These are phyloP conservation scores for Talaromyces verruculosus DNA, from an alignment of 2,329 filamentous ascomycete genomes.

Conservation along the genomic window DNA sequence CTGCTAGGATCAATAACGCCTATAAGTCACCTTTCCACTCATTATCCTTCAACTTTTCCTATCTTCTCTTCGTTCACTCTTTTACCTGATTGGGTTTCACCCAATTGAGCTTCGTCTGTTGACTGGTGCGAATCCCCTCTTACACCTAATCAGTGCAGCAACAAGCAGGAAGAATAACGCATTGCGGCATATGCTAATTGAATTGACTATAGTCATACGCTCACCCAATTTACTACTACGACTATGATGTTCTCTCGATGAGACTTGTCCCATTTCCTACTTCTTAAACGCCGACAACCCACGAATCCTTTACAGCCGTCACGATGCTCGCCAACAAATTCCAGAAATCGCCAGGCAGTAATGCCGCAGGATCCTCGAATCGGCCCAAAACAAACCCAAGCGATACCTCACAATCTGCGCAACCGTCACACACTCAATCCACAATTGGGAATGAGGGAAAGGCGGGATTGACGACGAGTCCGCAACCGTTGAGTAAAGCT, in stretches of 20 bases:
- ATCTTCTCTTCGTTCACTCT: not conserved
- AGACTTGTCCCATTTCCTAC: not conserved
- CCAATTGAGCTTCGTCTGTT: not conserved
- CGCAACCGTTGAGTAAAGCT: conserved; percentile 33
- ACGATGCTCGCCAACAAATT: conserved; percentile 12
- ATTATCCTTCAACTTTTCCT: not conserved
- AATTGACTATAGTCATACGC: not conserved
- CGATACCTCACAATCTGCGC: not conserved
- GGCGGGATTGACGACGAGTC: not conserved
- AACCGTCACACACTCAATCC: not conserved
- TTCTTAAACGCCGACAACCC: not conserved
- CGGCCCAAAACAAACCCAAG: not conserved
- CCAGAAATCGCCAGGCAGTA: not conserved
- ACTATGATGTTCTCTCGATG: conserved; percentile 14
- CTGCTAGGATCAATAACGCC: not conserved
- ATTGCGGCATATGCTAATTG: not conserved
- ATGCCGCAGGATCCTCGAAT: not conserved
- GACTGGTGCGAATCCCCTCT: not conserved
- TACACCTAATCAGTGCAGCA: not conserved
- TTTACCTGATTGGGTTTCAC: not conserved
- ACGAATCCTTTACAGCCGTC: not conserved
- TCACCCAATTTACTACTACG: not conserved
- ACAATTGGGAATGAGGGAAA: not conserved
- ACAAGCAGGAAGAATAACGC: not conserved
- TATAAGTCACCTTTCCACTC: not conserved